Evolutionary conservation across 2,329 filamentous ascomycete species (phyloP).

Genomic region (Delphinella strobiligena): DNA sequence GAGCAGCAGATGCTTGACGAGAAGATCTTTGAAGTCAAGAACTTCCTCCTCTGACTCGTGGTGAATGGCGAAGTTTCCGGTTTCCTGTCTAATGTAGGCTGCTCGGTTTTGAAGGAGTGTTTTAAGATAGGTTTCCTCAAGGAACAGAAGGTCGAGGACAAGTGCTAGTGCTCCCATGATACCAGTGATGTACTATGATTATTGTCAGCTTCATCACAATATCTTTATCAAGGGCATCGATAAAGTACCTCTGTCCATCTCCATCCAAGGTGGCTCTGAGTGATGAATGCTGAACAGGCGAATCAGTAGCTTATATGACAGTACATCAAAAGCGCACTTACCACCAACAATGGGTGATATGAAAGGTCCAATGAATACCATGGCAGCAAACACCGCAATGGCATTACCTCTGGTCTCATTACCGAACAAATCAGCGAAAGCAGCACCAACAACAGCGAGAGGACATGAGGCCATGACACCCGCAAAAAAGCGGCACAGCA

Average conservation of each 20-base stretch:
- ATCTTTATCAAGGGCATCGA: no score
- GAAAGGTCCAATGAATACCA: neutral
- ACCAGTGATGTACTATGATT: constrained; percentile 16
- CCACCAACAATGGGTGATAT: constrained; percentile 5
- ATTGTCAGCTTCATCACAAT: no score
- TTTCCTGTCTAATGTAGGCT: constrained; percentile 42
- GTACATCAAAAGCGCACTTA: no score
- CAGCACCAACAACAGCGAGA: constrained; percentile 34
- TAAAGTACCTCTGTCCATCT: constrained; percentile 38
- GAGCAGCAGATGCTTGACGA: constrained; percentile 53
- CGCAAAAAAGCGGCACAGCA: constrained; percentile 43
- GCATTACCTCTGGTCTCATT: neutral
- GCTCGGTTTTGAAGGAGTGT: constrained; percentile 50
- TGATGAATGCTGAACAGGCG: no score
- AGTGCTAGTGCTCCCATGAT: neutral
- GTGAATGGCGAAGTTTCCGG: constrained; percentile 59
- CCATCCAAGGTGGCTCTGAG: constrained; percentile 27
- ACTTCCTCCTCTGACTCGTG: constrained; percentile 59
- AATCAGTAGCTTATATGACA: no score
- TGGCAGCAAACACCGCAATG: neutral
- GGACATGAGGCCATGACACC: constrained; percentile 41
- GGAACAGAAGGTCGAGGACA: neutral
- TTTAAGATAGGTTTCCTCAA: constrained; percentile 47
- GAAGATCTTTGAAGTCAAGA: constrained; percentile 48
- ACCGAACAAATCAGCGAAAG: constrained; percentile 10